Evolutionary conservation across 495 filamentous ascomycete species (phyloP).

Genomic region (Hypoxylon lienhwacheense): DNA sequence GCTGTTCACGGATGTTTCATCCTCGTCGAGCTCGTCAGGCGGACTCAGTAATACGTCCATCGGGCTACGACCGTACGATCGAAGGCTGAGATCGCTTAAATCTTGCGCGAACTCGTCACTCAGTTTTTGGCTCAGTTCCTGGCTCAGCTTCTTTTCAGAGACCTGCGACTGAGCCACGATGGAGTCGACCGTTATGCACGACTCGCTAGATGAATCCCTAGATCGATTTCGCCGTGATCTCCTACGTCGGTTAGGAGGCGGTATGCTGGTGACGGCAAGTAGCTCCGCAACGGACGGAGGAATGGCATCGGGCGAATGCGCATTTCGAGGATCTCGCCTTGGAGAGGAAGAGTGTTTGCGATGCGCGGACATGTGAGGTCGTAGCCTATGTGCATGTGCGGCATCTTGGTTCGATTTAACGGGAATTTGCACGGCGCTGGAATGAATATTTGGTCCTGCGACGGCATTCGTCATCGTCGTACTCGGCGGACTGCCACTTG

Average conservation of each 20-base stretch:
- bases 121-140: constrained; percentile 48
- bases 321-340: constrained; percentile 37
- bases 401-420: constrained; percentile 39
- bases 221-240: constrained; percentile 23
- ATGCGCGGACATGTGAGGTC: constrained; percentile 21
- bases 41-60: constrained; percentile 57
- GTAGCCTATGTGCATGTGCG: constrained; percentile 24
- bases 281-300: constrained; percentile 62
- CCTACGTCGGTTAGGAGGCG: constrained; percentile 44
- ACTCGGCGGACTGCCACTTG: constrained; percentile 38
- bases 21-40: constrained; percentile 56
- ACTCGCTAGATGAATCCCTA: constrained; percentile 44
- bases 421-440: constrained; percentile 53
- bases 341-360: constrained; percentile 33
- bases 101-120: constrained; percentile 37
- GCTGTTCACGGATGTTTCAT: constrained; percentile 43
- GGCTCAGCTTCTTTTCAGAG: constrained; percentile 53
- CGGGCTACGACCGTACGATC: constrained; percentile 44
- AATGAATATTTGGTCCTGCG: constrained; percentile 43
- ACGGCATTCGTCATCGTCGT: constrained; percentile 33
- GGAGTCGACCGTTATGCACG: constrained; percentile 57
- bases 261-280: constrained; percentile 62
- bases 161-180: constrained; percentile 52
- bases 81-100: constrained; percentile 26
- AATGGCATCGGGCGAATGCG: constrained; percentile 54